Percentiles rank a stretch among this genome's conserved stretches.
Conservation (phyloP, 345 rosid genomes). For the Punica granatum region DNA sequence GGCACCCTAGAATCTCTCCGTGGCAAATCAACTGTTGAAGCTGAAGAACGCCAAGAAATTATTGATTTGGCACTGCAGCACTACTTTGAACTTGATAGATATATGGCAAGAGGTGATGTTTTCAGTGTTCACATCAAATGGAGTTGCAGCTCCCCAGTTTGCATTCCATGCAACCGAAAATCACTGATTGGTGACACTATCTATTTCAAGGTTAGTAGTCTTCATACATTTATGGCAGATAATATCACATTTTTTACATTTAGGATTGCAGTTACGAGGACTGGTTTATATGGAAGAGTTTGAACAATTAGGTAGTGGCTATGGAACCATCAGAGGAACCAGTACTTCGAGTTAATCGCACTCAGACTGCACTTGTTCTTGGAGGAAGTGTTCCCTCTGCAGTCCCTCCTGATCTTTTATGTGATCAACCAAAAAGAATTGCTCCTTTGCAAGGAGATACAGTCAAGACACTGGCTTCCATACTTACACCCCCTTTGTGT, state of each 20-base stretch:
- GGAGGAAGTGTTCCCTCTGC: slow-evolving; percentile 76
- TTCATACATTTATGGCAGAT: neutral
- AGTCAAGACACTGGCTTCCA: slow-evolving; percentile 61
- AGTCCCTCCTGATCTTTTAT: slow-evolving; percentile 65
- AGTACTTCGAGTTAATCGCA: slow-evolving; percentile 60
- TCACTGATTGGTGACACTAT: slow-evolving; percentile 28
- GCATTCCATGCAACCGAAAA: slow-evolving; percentile 63
- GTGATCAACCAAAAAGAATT: slow-evolving; percentile 36
- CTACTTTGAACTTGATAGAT: slow-evolving; percentile 76
- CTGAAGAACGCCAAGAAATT: slow-evolving; percentile 74
- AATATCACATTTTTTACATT: neutral
- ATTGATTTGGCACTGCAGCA: slow-evolving; percentile 74
- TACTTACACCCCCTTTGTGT: slow-evolving; percentile 76
- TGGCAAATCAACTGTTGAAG: slow-evolving; percentile 55
- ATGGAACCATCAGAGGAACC: slow-evolving; percentile 84
- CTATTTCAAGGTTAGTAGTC: slow-evolving; percentile 65
- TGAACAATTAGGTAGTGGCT: slow-evolving; percentile 59
- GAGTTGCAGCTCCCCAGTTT: slow-evolving; percentile 68
- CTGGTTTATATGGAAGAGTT: slow-evolving; percentile 22
- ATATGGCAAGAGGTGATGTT: slow-evolving; percentile 59
- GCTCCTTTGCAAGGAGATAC: slow-evolving; percentile 60
- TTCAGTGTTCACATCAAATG: slow-evolving; percentile 56
- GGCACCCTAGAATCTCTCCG: slow-evolving; percentile 60
- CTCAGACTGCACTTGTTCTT: slow-evolving; percentile 88
- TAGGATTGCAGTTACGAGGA: neutral